phyloP scores from a whole-genome alignment of 108 stramenopile species.

The Skeletonema tropicum region DNA sequence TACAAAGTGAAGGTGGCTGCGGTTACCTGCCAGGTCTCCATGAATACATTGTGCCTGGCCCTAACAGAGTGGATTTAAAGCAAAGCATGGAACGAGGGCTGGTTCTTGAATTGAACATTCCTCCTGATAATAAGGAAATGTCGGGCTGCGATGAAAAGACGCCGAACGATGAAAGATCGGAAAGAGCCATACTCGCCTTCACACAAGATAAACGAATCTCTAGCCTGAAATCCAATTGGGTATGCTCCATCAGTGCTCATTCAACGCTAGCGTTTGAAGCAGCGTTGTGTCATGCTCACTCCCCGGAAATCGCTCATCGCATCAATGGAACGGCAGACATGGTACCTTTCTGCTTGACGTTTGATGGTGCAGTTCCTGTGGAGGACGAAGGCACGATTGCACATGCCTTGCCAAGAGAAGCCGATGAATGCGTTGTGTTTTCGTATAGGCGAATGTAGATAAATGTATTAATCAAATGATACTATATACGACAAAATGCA shows the following conservation, averaged over 20 bases:
- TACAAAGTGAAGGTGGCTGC: constrained; percentile 19
- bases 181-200: constrained; percentile 38
- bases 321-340: constrained; percentile 18
- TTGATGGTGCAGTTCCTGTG: constrained; percentile 52
- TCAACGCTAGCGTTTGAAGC: constrained; percentile 43
- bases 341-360: constrained; percentile 44
- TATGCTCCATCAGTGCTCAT: constrained; percentile 47
- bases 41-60: constrained; percentile 48
- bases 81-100: constrained; percentile 40
- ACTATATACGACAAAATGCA: not conserved
- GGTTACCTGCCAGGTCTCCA: constrained; percentile 48
- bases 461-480: not conserved
- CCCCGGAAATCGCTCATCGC: constrained; percentile 21
- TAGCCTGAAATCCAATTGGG: constrained; percentile 45
- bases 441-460: constrained; percentile 9
- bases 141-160: constrained; percentile 9
- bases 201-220: constrained; percentile 43
- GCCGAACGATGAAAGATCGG: not conserved
- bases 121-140: constrained; percentile 4
- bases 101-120: constrained; percentile 20
- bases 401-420: constrained; percentile 34
- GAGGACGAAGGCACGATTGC: constrained; percentile 29
- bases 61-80: constrained; percentile 31
- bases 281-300: constrained; percentile 42
- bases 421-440: constrained; percentile 47